phyloP scores from a whole-genome alignment of 1,284 basidiomycete species.

The Polyporus tsugae region DNA sequence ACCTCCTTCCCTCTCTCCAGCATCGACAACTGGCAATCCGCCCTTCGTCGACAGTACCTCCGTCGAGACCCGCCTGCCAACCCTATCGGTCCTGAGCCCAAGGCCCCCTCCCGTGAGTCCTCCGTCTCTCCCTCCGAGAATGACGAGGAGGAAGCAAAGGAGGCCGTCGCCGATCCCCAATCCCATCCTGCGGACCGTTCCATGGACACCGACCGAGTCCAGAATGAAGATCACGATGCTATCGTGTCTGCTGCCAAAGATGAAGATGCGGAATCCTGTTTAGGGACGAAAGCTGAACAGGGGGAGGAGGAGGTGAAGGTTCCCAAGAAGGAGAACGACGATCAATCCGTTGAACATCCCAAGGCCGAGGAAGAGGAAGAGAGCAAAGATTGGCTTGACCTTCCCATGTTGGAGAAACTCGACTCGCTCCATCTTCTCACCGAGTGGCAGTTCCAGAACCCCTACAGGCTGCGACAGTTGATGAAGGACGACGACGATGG shows the following conservation, averaged over 20 bases:
- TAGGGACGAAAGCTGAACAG: background rate
- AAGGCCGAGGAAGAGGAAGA: slow-evolving; percentile 35
- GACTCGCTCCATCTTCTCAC: slow-evolving; percentile 77
- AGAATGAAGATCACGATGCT: background rate
- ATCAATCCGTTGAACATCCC: background rate
- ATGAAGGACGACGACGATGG: slow-evolving; percentile 83
- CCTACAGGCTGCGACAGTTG: slow-evolving; percentile 65
- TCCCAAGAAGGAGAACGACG: slow-evolving; percentile 24
- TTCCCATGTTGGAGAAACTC: slow-evolving; percentile 77
- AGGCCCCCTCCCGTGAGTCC: slow-evolving; percentile 34
- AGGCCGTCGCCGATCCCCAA: slow-evolving; percentile 12
- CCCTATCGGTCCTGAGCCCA: slow-evolving; percentile 69
- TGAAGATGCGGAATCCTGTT: background rate
- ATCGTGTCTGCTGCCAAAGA: background rate
- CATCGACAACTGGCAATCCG: slow-evolving; percentile 77
- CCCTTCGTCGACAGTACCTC: slow-evolving; percentile 74
- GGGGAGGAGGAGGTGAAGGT: slow-evolving; percentile 22
- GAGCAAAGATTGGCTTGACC: slow-evolving; percentile 70
- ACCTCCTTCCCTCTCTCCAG: slow-evolving; percentile 47
- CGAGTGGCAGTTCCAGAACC: slow-evolving; percentile 87
- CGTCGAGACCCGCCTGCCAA: slow-evolving; percentile 74
- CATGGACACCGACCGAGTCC: slow-evolving; percentile 4
- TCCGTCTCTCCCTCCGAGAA: slow-evolving; percentile 36
- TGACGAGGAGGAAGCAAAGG: slow-evolving; percentile 13
- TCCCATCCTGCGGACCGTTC: slow-evolving; percentile 6